Base-by-base conservation (phyloP, 73 alveolate genomes). In the Effrenium voratum region DNA sequence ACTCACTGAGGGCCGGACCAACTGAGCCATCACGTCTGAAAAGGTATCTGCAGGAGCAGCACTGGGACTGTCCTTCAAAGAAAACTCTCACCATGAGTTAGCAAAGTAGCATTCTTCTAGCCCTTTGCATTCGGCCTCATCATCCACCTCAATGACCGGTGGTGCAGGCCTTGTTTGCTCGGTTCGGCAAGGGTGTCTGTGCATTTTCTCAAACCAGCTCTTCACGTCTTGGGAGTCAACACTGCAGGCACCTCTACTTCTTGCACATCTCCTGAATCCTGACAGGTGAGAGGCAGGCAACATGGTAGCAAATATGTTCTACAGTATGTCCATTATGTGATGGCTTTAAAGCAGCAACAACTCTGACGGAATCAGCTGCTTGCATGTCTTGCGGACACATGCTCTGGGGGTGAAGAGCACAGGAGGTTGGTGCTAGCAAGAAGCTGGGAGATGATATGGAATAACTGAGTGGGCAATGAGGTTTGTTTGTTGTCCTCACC, bases 1-100 rank as follows among this genome's bases (percentile, higher is more conserved):
- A 22, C 75, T 10, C 34, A 60, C 6, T 8, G 34, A 60, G 34
- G 34, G 36, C 68, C 44, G 49, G 68, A 34, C 94, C 47, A 86
- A 68, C 82, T 86, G 94, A 26, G 94, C 94, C 94, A 86, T 86
- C 83, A 86, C 94, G 41, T 86, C 94, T 2, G 94, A 86, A 63
- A 86, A 86, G 4, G 94, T 63, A 57, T 86, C 94, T 0, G 59
- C 63, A 45, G 79, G 81, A 28, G 83, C 82, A 60, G 68, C 94
- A 22, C 66, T 47, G 12, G 93, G 94, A 24, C 50, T 66, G 47
- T 86, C 94, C 94, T 86, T 24, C 77, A 38, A n/a, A 28, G 22
- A 4, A 5, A 52, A 19, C 63, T 52, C 26, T 19, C 63, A 52
- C 15, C 36, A 10, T 60, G 75, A 60, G 5, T 22, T 0, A 36